These are phyloP conservation scores for Neurospora hispaniola DNA, from an alignment of 495 filamentous ascomycete species.

Conservation along the genomic window DNA sequence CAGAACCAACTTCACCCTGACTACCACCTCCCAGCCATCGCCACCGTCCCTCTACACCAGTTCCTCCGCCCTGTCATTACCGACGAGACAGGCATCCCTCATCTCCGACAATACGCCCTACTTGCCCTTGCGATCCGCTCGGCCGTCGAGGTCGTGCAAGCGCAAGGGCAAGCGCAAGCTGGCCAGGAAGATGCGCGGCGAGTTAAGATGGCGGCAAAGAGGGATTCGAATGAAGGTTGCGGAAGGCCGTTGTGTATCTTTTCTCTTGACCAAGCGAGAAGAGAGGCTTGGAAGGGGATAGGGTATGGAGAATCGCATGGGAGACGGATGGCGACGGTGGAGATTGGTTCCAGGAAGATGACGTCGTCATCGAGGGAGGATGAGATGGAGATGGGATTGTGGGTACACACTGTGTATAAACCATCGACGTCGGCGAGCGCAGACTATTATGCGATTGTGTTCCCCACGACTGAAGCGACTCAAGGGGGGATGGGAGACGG, in stretches of 20 bases:
- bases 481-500: background rate
- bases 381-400: background rate
- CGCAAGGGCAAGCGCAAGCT: background rate
- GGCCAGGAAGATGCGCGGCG: background rate
- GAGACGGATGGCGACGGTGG: background rate
- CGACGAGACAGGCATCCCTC: background rate
- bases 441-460: background rate
- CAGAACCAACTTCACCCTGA: background rate
- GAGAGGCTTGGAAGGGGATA: background rate
- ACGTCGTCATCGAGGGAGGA: background rate
- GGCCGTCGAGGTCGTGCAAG: background rate
- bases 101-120: background rate
- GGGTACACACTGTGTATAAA: background rate
- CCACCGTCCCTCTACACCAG: background rate
- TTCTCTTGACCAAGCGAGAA: background rate
- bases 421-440: background rate
- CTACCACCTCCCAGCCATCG: background rate
- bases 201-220: background rate
- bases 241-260: background rate
- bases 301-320: background rate
- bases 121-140: background rate
- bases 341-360: background rate
- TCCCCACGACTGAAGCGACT: background rate
- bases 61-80: background rate
- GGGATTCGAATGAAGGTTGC: background rate